These are phyloP conservation scores for Saccharomyces cerevisiae DNA, from an alignment of 805 yeast genomes.

Conservation along the genomic window DNA sequence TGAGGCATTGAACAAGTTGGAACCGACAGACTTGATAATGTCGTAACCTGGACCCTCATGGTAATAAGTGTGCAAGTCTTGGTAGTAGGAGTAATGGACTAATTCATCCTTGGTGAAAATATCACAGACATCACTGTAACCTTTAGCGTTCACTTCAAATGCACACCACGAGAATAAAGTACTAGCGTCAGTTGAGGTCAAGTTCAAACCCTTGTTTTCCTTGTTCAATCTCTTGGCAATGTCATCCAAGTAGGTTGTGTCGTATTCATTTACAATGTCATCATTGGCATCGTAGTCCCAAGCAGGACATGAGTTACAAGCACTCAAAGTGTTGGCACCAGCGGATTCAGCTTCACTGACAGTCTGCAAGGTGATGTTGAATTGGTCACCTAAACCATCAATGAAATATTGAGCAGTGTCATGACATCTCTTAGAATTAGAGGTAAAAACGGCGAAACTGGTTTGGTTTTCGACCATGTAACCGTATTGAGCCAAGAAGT, in stretches of 20 bases:
- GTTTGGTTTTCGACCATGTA: slow-evolving; percentile 33
- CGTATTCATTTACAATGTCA: slow-evolving; percentile 13
- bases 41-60: slow-evolving; percentile 59
- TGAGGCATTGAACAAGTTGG: slow-evolving; percentile 46
- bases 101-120: slow-evolving; percentile 63
- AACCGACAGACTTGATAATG: slow-evolving; percentile 50
- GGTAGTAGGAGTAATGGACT: slow-evolving; percentile 50
- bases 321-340: slow-evolving; percentile 46
- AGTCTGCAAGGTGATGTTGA: slow-evolving; percentile 29
- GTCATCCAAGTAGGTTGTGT: slow-evolving; percentile 35
- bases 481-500: slow-evolving; percentile 37
- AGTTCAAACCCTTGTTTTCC: slow-evolving; percentile 45
- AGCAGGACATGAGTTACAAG: slow-evolving; percentile 37
- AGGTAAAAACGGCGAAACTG: slow-evolving; percentile 38
- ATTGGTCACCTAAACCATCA: slow-evolving; percentile 7
- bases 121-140: slow-evolving; percentile 58
- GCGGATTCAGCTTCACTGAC: slow-evolving; percentile 35
- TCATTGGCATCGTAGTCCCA: slow-evolving; percentile 24
- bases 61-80: slow-evolving; percentile 54
- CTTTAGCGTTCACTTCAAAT: slow-evolving; percentile 63
- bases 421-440: slow-evolving; percentile 41
- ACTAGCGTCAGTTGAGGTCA: slow-evolving; percentile 46
- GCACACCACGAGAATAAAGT: slow-evolving; percentile 59
- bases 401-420: slow-evolving; percentile 37
- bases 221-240: slow-evolving; percentile 46